A percentile compares a stretch with the other conserved stretches of the same genome.
These are phyloP conservation scores for Pugionium dolabratum DNA, from an alignment of 345 rosid species.

Conservation along the genomic window DNA sequence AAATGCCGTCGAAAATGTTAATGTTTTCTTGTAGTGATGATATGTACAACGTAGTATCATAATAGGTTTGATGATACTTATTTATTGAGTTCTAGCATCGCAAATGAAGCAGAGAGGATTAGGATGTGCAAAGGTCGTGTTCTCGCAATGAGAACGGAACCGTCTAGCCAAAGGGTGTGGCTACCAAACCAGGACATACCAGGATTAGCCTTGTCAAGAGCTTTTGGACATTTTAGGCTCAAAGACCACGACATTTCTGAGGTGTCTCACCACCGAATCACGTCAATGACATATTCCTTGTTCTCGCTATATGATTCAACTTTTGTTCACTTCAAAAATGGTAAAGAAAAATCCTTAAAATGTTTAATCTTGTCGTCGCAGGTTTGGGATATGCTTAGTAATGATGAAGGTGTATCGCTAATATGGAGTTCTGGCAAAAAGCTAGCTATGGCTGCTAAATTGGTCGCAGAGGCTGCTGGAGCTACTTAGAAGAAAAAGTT, in stretches of 20 bases:
- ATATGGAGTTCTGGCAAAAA: too few species aligned
- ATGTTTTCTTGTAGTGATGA: too few species aligned
- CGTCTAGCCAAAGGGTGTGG: constrained; percentile 82
- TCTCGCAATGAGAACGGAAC: constrained; percentile 61
- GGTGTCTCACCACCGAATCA: constrained; percentile 50
- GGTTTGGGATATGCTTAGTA: too few species aligned
- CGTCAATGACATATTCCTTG: constrained; percentile 60
- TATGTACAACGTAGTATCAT: not conserved
- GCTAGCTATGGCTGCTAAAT: too few species aligned
- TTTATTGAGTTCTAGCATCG: not conserved
- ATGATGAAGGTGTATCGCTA: too few species aligned
- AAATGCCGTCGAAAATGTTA: too few species aligned
- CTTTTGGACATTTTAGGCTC: constrained; percentile 78
- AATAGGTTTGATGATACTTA: constrained; percentile 3
- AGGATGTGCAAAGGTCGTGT: constrained; percentile 72
- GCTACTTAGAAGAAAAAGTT: too few species aligned
- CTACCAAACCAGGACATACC: constrained; percentile 73
- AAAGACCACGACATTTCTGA: constrained; percentile 75
- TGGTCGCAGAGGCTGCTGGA: too few species aligned
- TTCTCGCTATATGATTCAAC: constrained; percentile 58
- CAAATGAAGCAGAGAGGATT: constrained; percentile 87
- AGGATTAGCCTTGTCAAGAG: constrained; percentile 94
- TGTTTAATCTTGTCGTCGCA: not conserved
- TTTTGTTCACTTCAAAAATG: not conserved
- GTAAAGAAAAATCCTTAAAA: not conserved